phyloP scores from a whole-genome alignment of 2,329 filamentous ascomycete species.

The Penicillium expansum region DNA sequence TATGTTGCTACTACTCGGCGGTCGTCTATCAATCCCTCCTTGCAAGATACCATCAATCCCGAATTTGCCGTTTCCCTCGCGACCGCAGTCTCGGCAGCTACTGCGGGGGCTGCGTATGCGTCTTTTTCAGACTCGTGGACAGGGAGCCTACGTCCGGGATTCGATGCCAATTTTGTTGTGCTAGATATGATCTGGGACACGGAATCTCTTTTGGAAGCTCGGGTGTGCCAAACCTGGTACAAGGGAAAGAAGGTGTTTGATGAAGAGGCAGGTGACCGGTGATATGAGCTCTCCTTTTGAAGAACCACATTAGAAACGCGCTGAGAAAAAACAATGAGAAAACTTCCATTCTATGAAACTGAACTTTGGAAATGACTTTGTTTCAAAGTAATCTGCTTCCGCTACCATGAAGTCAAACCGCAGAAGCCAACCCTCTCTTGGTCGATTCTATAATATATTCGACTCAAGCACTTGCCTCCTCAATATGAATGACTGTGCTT shows the following conservation, averaged over 20 bases:
- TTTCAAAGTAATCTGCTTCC: not conserved
- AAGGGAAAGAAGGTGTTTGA: constrained; percentile 25
- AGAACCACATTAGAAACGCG: not conserved
- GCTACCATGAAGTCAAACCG: no score
- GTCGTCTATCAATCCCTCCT: constrained; percentile 41
- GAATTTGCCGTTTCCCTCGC: constrained; percentile 42
- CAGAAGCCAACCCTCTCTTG: not conserved
- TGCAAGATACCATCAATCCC: constrained; percentile 39
- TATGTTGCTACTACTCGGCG: constrained; percentile 51
- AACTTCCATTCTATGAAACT: no score
- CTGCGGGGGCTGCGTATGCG: constrained; percentile 46
- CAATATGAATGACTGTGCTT: not conserved
- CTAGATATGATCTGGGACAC: constrained; percentile 42
- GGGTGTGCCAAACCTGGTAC: constrained; percentile 45
- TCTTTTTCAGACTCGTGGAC: constrained; percentile 44
- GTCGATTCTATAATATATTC: not conserved
- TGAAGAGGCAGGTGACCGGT: not conserved
- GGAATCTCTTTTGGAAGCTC: constrained; percentile 39
- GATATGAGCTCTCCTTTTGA: not conserved
- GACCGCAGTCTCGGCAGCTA: constrained; percentile 46
- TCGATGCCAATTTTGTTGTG: constrained; percentile 46
- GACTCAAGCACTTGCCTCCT: not conserved
- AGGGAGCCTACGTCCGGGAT: constrained; percentile 39
- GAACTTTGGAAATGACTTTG: not conserved
- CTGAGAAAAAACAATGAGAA: not conserved